These are phyloP conservation scores for Globisporangium nagaii DNA, from an alignment of 352 stramenopile species.

Conservation along the genomic window DNA sequence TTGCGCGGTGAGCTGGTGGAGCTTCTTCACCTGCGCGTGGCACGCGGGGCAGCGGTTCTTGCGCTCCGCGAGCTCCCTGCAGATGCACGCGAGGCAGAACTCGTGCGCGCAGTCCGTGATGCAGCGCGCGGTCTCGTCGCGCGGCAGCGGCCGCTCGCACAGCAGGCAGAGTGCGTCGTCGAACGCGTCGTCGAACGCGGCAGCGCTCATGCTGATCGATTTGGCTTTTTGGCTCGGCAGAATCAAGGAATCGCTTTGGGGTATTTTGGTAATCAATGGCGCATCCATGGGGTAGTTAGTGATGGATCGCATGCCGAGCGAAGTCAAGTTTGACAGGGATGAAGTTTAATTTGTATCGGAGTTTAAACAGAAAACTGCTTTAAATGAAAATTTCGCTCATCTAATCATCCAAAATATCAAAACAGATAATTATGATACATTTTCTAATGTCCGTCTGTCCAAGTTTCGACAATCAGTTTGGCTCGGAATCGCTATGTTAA, in stretches of 20 bases:
- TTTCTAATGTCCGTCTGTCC: no score
- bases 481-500: no score
- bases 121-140: conserved; percentile 31
- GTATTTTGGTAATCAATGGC: no score
- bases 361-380: no score
- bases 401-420: not conserved
- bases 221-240: no score
- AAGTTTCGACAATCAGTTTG: no score
- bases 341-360: no score
- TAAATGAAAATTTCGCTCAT: no score
- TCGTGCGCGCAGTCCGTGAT: conserved; percentile 79
- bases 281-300: no score
- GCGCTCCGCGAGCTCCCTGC: conserved; percentile 29
- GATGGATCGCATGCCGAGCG: no score
- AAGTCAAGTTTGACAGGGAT: no score
- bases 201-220: not conserved
- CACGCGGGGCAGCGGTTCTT: conserved; percentile 75
- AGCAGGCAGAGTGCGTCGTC: conserved; percentile 39
- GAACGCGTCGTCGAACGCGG: not conserved
- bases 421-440: not conserved
- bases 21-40: conserved; percentile 42
- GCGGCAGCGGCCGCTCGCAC: conserved; percentile 38
- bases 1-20: conserved; percentile 61
- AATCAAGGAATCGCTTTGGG: no score
- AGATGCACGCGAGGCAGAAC: conserved; percentile 74